Evolutionary conservation across 2,329 filamentous ascomycete species (phyloP), one percentile per base, ranked within the genome.

Genomic region (Colletotrichum theobromicola): DNA sequence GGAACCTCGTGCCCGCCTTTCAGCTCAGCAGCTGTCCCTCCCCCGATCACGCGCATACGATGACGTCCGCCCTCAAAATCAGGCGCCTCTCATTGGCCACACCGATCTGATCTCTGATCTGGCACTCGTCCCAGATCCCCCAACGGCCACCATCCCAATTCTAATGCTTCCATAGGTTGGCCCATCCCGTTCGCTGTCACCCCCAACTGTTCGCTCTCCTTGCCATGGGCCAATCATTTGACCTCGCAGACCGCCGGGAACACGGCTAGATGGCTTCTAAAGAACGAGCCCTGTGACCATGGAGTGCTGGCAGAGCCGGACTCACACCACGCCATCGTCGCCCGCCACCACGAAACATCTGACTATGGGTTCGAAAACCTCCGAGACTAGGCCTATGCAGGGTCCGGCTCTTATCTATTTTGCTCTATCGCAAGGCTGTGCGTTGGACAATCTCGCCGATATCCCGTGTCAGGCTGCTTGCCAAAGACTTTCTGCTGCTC

Each of bases 91-190:
- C 63, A 74, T 72, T 72, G 68, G 62, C 55, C 28, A 8, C 6
- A 4, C 42, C 46, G 68, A 67, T 72, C 68, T 74, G 72, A 72
- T 74, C 55, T 74, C 55, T 74, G 55, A 72, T 67, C 72, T 67
- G 57, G 68, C 68, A 57, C 55, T 67, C 68, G 34, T 62, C 62
- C 72, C n/a, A 67, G 53, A 58, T 72, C 34, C 57, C 58, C 28
- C 71, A 74, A 74, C 67, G 61, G 62, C 61, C 37, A 58, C 34
- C 67, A 34, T 42, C 32, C n/a, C 32, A 37, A 26, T 26, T 35
- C 28, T 18, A 30, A 18, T 62, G 24, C 28, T 10, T 15, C 30
- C 46, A 18, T 42, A 46, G 5, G 18, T n/a, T 46, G 18, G 37
- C 37, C 16, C 66, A n/a, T 28, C 34, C 34, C 50, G 34, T 35